Conservation (phyloP, 441 rosid genomes). For the Eruca vesicaria region DNA sequence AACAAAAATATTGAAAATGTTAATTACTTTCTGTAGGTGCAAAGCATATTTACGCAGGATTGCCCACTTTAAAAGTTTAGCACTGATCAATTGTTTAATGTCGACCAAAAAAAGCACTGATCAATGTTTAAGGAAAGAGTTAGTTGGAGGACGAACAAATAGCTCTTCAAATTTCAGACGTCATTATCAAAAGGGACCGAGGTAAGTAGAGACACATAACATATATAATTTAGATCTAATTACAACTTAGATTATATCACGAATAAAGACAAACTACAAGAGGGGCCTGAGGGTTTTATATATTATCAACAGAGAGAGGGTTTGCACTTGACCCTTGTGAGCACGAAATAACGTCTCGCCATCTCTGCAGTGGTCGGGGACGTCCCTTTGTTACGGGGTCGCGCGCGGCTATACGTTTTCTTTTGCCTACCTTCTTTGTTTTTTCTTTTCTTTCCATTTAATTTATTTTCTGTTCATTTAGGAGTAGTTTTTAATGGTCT, state of each 20-base stretch:
- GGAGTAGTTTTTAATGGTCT: conserved; percentile 21
- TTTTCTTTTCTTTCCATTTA: background rate
- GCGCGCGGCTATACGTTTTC: conserved; percentile 41
- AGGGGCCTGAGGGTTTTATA: background rate
- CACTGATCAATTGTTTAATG: background rate
- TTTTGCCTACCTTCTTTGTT: conserved; percentile 16
- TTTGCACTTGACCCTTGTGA: conserved; percentile 31
- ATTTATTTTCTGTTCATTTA: background rate
- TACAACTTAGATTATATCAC: background rate
- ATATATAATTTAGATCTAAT: background rate
- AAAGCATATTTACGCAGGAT: background rate
- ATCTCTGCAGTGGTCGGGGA: conserved; percentile 36
- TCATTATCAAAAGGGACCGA: conserved; percentile 24
- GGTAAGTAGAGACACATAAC: background rate
- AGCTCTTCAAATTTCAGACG: conserved; percentile 11
- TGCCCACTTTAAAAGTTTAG: background rate
- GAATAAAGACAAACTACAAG: conserved; percentile 1
- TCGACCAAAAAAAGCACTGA: background rate
- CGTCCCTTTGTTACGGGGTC: conserved; percentile 34
- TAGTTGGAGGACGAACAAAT: conserved; percentile 13
- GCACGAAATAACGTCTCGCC: conserved; percentile 32
- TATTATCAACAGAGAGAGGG: background rate
- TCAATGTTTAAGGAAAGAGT: background rate
- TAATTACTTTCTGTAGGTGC: background rate
- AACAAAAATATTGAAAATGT: background rate